Base-by-base conservation (phyloP, 2,329 filamentous ascomycete species). In the Emericellopsis cladophorae region DNA sequence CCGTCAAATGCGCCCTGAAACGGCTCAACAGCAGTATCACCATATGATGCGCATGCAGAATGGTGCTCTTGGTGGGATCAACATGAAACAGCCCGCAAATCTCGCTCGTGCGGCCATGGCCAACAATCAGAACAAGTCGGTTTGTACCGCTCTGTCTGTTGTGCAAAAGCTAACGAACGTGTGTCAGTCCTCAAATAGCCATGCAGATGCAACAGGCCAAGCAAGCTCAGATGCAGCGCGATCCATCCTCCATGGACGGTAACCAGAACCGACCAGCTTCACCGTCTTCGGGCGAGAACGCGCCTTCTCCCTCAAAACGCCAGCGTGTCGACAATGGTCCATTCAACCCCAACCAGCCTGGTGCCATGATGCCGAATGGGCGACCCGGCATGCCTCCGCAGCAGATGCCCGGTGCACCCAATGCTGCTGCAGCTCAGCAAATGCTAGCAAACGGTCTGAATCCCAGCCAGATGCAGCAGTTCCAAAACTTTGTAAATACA, bases 271-370 rank as follows among this genome's bases (percentile, higher is more conserved):
- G 88, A 44, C 81, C 87, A 23, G 79, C 81, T 43, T 95, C 90
- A 29, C 90, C 90, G 7, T 79, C 80, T 39, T 81, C 82, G 31
- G 81, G 79, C 41, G 89, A 95, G 40, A 92, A 92, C 54, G 88
- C 86, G 22, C 87, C 88, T 5, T 96, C 90, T 26, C 90, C 90
- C 2, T 90, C 84, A 47, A 96, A 96, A 67, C 77, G 89, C 54
- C 85, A 81, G 43, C 84, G 89, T 43, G 74, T 95, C 45, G 79
- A 81, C 54, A 76, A 77, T 52, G 71, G 72, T 29, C 72, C 72
- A 9, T 87, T 86, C 62, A 85, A 85, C 56, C 79, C 80, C 46
- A 80, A 79, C 54, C 82, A 81, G 51, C 65, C 65, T 43, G 69
- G 64, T 8, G 51, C 46, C 46, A 83, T 89, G 74, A 82, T 83